Base-by-base conservation (phyloP, 2,329 filamentous ascomycete species). In the Huntiella bhutanensis region DNA sequence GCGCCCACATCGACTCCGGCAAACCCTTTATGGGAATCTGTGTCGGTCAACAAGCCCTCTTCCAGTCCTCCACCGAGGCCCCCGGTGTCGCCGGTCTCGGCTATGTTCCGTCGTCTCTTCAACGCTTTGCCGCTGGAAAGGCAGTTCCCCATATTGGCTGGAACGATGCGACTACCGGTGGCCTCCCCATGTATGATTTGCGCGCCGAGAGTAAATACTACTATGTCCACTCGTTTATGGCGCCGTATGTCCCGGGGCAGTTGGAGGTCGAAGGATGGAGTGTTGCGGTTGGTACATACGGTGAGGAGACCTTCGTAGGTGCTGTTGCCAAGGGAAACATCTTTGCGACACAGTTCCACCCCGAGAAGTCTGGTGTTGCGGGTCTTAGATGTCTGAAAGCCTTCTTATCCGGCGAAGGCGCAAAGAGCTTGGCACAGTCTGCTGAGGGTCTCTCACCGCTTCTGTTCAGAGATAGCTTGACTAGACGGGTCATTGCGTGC, bases 21-120 rank as follows among this genome's bases (percentile, higher is more conserved):
- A 96, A 96, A 63, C 86, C 88, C 11, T 96, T 98, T 59, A 92
- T 98, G 80, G 87, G 82, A 43, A 93, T 98, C 57, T 98, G 91
- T 58, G 91, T 98, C 46, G 91, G 91, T 2, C 61, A 96, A 11
- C 91, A 98, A 63, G 85, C 83, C 1, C 68, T 98, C 0, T 96
- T 95, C 57, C 71, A 83, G 53, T 81, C 82, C 6, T 96, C 91
- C 0, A 74, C 76, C 36, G 91, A 98, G 60, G 79, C 84, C 53
- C 66, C 77, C 0, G 62, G 68, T 13, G 77, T 84, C 11, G 63
- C 76, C 2, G 91, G 91, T 1, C 66, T 98, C 41, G 81, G 80
- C 4, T 40, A 93, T 22, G 77, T 96, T 51, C 76, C 79, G 39
- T 74, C 73, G 35, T 66, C 64, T 8, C 71, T 98, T 52, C 69